Base-by-base conservation (phyloP, 805 yeast species). In the Wickerhamiella dianesei region DNA sequence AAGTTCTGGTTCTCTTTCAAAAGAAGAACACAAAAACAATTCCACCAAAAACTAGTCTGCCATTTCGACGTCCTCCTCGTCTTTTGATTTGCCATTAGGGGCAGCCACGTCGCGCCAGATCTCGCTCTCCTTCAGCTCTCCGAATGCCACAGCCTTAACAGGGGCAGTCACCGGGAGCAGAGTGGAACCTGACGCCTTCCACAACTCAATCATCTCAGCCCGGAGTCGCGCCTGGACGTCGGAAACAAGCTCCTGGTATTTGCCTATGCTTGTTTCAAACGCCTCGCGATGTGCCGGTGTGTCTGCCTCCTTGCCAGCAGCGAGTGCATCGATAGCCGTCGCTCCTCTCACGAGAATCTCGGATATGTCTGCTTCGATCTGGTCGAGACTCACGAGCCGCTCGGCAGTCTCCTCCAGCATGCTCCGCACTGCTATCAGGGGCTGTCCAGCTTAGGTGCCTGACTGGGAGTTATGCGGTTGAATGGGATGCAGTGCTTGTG, bases 81-180 rank as follows among this genome's bases (percentile, higher is more conserved):
- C n/a, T n/a, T 17, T 41, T 25, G 35, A 17, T 16, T 36, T 4
- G 25, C 18, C 19, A 16, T 13, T 20, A 20, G n/a, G 29, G 3
- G 18, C 3, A 22, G 36, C 64, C 44, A 70, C 46, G 3, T 56
- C 58, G 14, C 56, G 54, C 56, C 59, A 57, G 3, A 63, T 44
- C 45, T 69, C 71, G 8, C 67, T 63, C 44, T 81, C 65, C 59
- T 81, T 80, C 52, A 67, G 71, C 37, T 67, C 65, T 2, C 87
- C 86, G 22, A 80, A 71, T 65, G 74, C 71, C 3, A 83, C 75
- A 35, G 86, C 84, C 64, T 80, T 80, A 52, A 79, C 79, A 44
- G 79, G 81, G 20, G 82, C 74, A 39, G 73, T 70, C 2, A 82
- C 72, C 1, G 94, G 92, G 21, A 82, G 66, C 37, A 82, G 73